Conservation (phyloP, 495 filamentous ascomycete genomes). For the Penicillium mononematosum region DNA sequence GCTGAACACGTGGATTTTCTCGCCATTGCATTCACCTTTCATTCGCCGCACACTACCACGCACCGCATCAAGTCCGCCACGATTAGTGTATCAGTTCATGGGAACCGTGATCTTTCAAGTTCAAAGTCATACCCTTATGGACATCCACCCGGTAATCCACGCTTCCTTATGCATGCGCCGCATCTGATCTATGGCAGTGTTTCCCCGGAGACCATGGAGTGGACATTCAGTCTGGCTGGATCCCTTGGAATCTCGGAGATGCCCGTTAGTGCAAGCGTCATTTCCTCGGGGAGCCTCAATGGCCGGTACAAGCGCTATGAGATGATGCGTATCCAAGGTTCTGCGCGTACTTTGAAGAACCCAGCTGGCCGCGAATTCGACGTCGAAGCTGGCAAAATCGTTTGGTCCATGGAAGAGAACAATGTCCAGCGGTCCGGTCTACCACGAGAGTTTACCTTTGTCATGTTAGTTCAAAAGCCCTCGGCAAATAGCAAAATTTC, state of each 20-base stretch:
- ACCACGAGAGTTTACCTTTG: slow-evolving; percentile 56
- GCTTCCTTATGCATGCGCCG: slow-evolving; percentile 53
- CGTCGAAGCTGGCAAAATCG: slow-evolving; percentile 45
- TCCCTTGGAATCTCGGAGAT: slow-evolving; percentile 48
- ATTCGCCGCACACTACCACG: slow-evolving; percentile 38
- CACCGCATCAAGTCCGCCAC: slow-evolving; percentile 52
- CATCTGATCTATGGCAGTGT: slow-evolving; percentile 54
- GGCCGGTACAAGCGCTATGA: slow-evolving; percentile 46
- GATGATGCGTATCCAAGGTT: slow-evolving; percentile 57
- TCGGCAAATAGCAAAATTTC: slow-evolving; percentile 27
- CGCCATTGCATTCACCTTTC: slow-evolving; percentile 51
- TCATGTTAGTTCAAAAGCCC: slow-evolving; percentile 49
- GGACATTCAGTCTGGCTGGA: slow-evolving; percentile 51
- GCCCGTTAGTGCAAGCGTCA: slow-evolving; percentile 45
- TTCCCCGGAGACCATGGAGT: slow-evolving; percentile 51
- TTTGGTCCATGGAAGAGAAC: slow-evolving; percentile 56
- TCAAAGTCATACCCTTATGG: slow-evolving; percentile 9
- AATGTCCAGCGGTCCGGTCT: slow-evolving; percentile 49
- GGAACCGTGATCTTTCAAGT: slow-evolving; percentile 13
- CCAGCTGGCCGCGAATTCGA: slow-evolving; percentile 35
- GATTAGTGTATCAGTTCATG: slow-evolving; percentile 40
- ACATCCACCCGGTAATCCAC: slow-evolving; percentile 30
- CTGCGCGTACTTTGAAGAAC: slow-evolving; percentile 41
- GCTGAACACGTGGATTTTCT: slow-evolving; percentile 52
- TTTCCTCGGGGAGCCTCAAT: slow-evolving; percentile 41